Base-by-base conservation (phyloP, 1,284 basidiomycete genomes). In the Schizophyllum amplum region DNA sequence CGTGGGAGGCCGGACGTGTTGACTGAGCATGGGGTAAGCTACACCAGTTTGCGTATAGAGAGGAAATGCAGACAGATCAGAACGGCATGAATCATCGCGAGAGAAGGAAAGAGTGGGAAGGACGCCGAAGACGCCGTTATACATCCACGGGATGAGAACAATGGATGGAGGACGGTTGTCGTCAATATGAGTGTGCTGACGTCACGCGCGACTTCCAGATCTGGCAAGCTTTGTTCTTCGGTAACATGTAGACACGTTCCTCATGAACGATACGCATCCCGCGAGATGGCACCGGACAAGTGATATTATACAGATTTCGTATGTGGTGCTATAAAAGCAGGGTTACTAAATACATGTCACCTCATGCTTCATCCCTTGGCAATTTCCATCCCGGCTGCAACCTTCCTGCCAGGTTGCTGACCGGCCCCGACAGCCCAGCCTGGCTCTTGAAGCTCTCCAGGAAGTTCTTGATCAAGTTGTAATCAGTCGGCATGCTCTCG, bases 361-460 rank as follows among this genome's bases (percentile, higher is more conserved):
- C n/a, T 59, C 59, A 69, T 25, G 63, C 67, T 22, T 78, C 78
- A 63, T 92, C 90, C 64, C 86, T 75, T 7, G 89, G 89, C 26
- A 91, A 69, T 54, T 75, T 78, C 83, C 87, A 89, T 1, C 75
- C 85, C 47, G 82, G 81, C 62, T 92, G 84, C 62, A 98, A 68
- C 61, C 93, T 77, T 51, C 93, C 91, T 46, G 87, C 87, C 56
- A 98, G 74, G 66, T 87, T 94, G 55, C 94, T 81, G 5, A 95
- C 94, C 15, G 93, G 95, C 0, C 95, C 95, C 42, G 90, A 83
- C 55, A 89, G 71, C 5, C 94, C 94, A 9, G 71, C 87, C 67
- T 98, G 95, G 59, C 85, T 87, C 68, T 90, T 92, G 76, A 92
- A 96, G 68, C 93, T 96, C 74, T 96, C 91, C 67, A 98, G 72